These are phyloP conservation scores for Penstemon newberryi DNA, from an alignment of 257 asterid genomes.

Conservation along the genomic window DNA sequence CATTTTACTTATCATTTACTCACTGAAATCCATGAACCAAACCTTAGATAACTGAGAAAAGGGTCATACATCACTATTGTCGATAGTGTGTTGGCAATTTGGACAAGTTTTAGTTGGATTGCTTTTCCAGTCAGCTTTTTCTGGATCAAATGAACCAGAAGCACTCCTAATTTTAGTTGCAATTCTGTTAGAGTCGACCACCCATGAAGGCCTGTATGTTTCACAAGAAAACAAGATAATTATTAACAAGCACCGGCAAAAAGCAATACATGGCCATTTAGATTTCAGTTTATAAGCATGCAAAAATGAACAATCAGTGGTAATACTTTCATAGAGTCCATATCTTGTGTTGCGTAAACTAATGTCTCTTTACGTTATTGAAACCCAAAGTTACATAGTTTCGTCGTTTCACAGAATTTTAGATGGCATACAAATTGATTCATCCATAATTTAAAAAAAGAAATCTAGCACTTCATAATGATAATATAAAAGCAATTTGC, in stretches of 20 bases:
- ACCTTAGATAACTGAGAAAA: background rate
- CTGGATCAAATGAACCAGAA: constrained; percentile 59
- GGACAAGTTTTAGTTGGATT: constrained; percentile 91
- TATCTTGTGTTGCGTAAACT: no score
- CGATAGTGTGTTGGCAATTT: constrained; percentile 63
- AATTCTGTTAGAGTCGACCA: constrained; percentile 78
- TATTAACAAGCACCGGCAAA: constrained; percentile 4
- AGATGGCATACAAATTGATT: background rate
- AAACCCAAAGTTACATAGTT: no score
- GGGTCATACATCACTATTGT: constrained; percentile 72
- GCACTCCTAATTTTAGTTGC: constrained; percentile 92
- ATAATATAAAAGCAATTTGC: background rate
- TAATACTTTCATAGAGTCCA: no score
- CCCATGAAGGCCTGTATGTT: constrained; percentile 79
- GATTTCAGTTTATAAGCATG: no score
- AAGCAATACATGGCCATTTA: background rate
- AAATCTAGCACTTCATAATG: background rate
- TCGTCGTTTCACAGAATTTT: no score
- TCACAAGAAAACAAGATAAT: constrained; percentile 15
- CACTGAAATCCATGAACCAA: background rate
- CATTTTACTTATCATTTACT: background rate
- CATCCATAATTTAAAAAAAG: background rate
- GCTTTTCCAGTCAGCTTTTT: constrained; percentile 67
- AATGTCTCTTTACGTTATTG: no score
- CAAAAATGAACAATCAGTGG: no score